These are phyloP conservation scores for Lipomyces anomalus DNA, from an alignment of 805 yeast species.

Conservation along the genomic window DNA sequence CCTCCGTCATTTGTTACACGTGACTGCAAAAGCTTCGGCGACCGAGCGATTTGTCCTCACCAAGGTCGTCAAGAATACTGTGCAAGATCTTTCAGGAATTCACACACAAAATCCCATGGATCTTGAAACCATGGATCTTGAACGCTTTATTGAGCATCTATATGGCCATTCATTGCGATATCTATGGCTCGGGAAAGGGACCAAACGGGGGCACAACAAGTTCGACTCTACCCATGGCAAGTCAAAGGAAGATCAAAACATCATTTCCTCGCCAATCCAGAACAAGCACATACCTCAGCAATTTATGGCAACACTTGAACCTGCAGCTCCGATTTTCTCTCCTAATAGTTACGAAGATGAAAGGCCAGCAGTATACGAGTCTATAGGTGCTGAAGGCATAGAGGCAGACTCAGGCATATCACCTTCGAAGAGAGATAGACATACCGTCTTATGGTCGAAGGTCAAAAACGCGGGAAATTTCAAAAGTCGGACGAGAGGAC, in stretches of 20 bases:
- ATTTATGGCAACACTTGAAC: too few species aligned
- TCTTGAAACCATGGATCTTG: conserved; percentile 35
- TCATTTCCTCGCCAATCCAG: too few species aligned
- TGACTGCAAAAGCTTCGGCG: conserved; percentile 40
- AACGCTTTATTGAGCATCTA: conserved; percentile 29
- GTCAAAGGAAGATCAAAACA: conserved; percentile 5
- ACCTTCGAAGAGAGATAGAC: too few species aligned
- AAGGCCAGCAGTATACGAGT: too few species aligned
- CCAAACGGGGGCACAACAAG: conserved; percentile 31
- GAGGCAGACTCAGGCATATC: too few species aligned
- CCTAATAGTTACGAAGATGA: too few species aligned
- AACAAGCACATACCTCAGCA: too few species aligned
- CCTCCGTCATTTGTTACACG: conserved; percentile 42
- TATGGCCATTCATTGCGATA: conserved; percentile 34
- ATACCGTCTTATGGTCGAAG: too few species aligned
- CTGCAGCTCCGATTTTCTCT: too few species aligned
- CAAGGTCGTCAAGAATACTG: conserved; percentile 65
- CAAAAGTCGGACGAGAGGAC: too few species aligned
- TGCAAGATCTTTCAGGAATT: conserved; percentile 53
- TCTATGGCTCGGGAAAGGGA: conserved; percentile 49
- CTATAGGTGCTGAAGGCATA: too few species aligned
- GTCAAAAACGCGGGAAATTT: too few species aligned
- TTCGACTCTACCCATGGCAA: neutral
- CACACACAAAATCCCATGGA: conserved; percentile 32
- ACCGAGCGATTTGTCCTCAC: conserved; percentile 48